Percentiles rank a stretch among this genome's conserved stretches.
Evolutionary conservation across 306 rosid species (phyloP).

Genomic region (Macrotyloma uniflorum): DNA sequence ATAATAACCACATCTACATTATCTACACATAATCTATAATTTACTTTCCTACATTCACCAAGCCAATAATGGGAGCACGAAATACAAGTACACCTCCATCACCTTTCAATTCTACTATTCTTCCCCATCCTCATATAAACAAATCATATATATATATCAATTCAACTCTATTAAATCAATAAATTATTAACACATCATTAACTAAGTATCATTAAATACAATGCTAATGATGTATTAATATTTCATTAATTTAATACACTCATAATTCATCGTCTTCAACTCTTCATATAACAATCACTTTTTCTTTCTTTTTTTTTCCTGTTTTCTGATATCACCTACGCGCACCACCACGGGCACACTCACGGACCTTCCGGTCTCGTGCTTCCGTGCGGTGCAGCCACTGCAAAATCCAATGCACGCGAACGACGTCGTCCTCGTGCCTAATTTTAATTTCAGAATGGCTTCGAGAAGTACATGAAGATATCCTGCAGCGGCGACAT

Average conservation of each 20-base stretch:
- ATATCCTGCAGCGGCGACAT: slow-evolving; percentile 78
- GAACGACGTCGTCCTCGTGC: background rate
- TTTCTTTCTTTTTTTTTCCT: too few species aligned
- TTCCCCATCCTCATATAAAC: background rate
- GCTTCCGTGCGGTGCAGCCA: slow-evolving; percentile 41
- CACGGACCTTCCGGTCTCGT: slow-evolving; percentile 63
- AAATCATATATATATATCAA: background rate
- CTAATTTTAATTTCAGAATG: slow-evolving; percentile 14
- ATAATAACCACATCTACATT: background rate
- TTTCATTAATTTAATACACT: background rate
- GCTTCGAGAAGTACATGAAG: slow-evolving; percentile 66
- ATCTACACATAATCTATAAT: background rate
- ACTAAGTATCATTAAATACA: background rate
- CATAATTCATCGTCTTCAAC: too few species aligned
- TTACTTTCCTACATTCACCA: background rate
- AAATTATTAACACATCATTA: background rate
- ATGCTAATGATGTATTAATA: background rate
- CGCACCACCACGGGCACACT: slow-evolving; percentile 41
- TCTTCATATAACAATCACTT: background rate
- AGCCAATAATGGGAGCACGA: background rate
- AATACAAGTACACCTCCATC: too few species aligned
- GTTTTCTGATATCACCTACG: background rate
- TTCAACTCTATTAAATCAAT: background rate
- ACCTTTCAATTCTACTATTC: background rate
- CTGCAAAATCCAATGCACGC: background rate